Evolutionary conservation across 225 moss, liverwort and hornwort species (phyloP), one percentile per base, ranked within the genome.

Genomic region (Anthoceros angustus): DNA sequence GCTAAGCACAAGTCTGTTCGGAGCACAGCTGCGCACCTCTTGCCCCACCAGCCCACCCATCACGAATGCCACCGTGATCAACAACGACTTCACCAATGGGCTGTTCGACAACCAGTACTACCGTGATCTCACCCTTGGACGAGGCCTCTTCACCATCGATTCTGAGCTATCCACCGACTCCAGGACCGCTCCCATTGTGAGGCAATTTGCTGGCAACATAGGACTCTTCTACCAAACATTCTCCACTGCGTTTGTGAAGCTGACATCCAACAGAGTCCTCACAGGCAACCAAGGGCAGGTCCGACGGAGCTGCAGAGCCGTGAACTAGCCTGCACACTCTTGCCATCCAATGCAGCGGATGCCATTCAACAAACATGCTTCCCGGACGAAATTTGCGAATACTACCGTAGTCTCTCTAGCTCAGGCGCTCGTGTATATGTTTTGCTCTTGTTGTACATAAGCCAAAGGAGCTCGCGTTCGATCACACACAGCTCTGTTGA

Each of bases 61-160:
- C 50, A 41, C 61, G 23, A 66, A 43, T 40, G 42, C 21, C 40
- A 39, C 64, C n/a, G 21, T 73, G 21, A 24, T 77, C 9, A 67
- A 67, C 8, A 74, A 68, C 42, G 70, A 77, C 46, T 15, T 62
- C 11, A 70, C 77, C 50, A 67, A 62, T 49, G 20, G 60, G 15
- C 3, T 40, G 6, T 77, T 77, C 68, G 77, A 77, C 67, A 73
- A 65, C 70, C 73, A 63, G 25, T 77, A 73, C 77, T 77, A 62
- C 73, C 63, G 38, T 41, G 73, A 71, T 40, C 42, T 70, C 25
- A 39, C 39, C 5, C 7, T 32, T 6, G 70, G 73, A 39, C 70
- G 77, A 2, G 77, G 73, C 4, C 70, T 71, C 41, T 74, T 77
- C 73, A 43, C 23, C 0, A 67, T 65, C 38, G 73, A 77, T 48